A percentile compares a stretch with the other conserved stretches of the same genome.
Conservation (phyloP, 2,329 filamentous ascomycete species). For the Penicillium digitatum region DNA sequence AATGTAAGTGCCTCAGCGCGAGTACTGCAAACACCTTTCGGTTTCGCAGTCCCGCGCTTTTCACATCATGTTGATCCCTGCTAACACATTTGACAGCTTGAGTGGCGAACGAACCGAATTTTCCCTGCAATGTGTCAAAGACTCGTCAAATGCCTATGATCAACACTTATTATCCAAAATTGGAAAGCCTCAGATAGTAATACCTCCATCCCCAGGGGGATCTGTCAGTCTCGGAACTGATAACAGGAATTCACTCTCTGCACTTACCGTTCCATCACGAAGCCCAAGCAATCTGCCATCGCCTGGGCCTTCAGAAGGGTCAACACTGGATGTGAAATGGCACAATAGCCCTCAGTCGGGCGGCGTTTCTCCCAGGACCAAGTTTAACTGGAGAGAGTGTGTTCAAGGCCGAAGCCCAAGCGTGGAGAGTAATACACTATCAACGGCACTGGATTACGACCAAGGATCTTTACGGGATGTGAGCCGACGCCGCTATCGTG, state of each 20-base stretch:
- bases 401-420: constrained; percentile 43
- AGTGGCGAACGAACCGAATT: constrained; percentile 56
- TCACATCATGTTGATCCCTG: neutral
- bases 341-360: constrained; percentile 40
- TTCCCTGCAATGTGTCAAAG: constrained; percentile 54
- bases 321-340: constrained; percentile 38
- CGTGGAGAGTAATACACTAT: constrained; percentile 41
- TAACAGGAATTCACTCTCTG: constrained; percentile 28
- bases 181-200: constrained; percentile 59
- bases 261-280: constrained; percentile 35
- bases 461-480: constrained; percentile 33
- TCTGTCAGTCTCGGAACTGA: constrained; percentile 34
- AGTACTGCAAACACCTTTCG: neutral
- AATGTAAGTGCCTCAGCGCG: constrained; percentile 28
- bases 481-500: constrained; percentile 46
- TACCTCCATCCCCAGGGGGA: constrained; percentile 52
- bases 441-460: constrained; percentile 41
- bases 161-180: constrained; percentile 61
- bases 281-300: constrained; percentile 32
- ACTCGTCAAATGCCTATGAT: constrained; percentile 60
- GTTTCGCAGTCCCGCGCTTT: neutral
- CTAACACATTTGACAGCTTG: constrained; percentile 42
- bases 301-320: constrained; percentile 30
- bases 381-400: constrained; percentile 41
- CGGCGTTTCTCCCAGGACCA: constrained; percentile 41